Percentiles rank a stretch among this genome's conserved stretches.
Conservation (phyloP, 176 grass and related monocot species). For the Hsuehochloa calcarea region DNA sequence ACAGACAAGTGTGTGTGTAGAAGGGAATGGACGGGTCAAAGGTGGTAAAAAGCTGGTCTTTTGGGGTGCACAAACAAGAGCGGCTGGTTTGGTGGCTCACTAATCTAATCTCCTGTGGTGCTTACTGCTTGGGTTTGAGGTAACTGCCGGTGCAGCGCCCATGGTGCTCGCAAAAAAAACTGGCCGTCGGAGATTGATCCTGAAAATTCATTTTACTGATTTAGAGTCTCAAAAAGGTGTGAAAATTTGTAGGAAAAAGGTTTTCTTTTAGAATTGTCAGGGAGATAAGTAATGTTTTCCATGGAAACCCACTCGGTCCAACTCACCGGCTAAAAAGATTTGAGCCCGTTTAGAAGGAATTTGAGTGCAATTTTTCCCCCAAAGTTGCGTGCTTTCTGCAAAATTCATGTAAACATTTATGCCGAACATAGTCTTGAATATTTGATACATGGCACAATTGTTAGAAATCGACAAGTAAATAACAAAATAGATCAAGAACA, state of each 20-base stretch:
- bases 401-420: not conserved
- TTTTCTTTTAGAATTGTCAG: not conserved
- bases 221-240: not conserved
- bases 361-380: not conserved
- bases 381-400: not conserved
- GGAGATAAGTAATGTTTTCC: not conserved
- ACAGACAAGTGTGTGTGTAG: conserved; percentile 38
- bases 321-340: not conserved
- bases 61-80: conserved; percentile 39
- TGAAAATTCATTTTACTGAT: not conserved
- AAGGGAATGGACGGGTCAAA: conserved; percentile 55
- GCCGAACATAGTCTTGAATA: too few species aligned
- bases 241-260: too few species aligned
- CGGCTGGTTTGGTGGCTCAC: conserved; percentile 8
- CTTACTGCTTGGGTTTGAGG: not conserved
- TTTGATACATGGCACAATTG: not conserved
- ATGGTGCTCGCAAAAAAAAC: not conserved
- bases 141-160: conserved; percentile 3
- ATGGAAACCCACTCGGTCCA: not conserved
- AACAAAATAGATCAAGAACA: too few species aligned
- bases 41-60: conserved; percentile 39
- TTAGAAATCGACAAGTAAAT: too few species aligned
- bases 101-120: not conserved
- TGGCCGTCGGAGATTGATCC: not conserved
- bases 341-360: not conserved